Evolutionary conservation across 257 asterid species (phyloP).

Genomic region (Penstemon eatonii): DNA sequence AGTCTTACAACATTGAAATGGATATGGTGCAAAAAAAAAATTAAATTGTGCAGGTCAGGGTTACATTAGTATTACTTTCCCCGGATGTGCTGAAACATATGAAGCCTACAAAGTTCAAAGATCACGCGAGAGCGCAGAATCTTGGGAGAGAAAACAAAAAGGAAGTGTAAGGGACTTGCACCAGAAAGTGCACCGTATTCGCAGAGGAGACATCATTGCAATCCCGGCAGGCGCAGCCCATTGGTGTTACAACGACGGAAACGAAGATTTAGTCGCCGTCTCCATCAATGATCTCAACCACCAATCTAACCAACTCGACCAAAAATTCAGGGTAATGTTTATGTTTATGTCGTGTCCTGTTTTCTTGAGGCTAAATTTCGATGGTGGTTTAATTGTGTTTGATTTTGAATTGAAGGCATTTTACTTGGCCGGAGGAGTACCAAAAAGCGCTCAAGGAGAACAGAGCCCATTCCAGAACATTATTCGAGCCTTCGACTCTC

Average conservation of each 20-base stretch:
- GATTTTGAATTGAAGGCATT: constrained; percentile 37
- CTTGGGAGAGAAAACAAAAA: constrained; percentile 6
- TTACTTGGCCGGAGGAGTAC: constrained; percentile 65
- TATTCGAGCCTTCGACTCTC: constrained; percentile 42
- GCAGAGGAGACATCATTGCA: constrained; percentile 61
- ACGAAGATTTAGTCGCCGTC: constrained; percentile 54
- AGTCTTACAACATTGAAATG: not conserved
- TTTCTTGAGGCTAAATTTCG: too few species aligned
- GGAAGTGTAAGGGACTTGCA: constrained; percentile 43
- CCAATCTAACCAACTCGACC: constrained; percentile 69
- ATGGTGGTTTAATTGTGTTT: not conserved
- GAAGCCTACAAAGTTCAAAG: constrained; percentile 19
- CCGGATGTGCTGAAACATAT: constrained; percentile 77
- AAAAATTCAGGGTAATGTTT: constrained; percentile 49
- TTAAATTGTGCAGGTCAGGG: constrained; percentile 50
- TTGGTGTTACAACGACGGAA: constrained; percentile 68
- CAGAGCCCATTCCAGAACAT: constrained; percentile 47
- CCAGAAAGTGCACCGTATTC: constrained; percentile 60
- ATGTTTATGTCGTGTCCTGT: not conserved
- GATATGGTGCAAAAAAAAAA: not conserved
- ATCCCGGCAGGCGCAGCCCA: constrained; percentile 67
- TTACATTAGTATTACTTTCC: constrained; percentile 44
- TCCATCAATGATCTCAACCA: constrained; percentile 71
- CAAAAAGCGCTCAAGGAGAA: constrained; percentile 25
- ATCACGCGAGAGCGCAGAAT: constrained; percentile 16